Evolutionary conservation across 106 monocot species (phyloP), one percentile per base, ranked within the genome.

Genomic region (Agapanthus africanus): DNA sequence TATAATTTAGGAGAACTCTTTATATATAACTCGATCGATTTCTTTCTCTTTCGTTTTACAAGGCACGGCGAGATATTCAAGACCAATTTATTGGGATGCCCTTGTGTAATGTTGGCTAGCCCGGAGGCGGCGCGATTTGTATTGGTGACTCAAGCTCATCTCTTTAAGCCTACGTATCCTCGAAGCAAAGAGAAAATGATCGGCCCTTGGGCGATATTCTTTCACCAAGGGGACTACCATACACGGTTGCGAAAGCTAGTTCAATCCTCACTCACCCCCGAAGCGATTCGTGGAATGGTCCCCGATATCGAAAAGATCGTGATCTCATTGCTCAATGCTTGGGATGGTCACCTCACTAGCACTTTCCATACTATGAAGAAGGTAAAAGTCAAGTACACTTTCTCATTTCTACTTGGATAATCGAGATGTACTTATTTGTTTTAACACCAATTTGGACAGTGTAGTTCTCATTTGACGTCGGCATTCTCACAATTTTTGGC

Each of bases 51-150:
- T n/a, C n/a, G n/a, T n/a, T n/a, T n/a, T n/a, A n/a, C n/a, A n/a
- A 87, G 87, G 82, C 81, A 83, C 54, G 92, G 92, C 0, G 85
- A 93, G 50, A 71, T 93, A 2, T 88, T 93, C 74, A 93, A 93
- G 78, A 93, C 83, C 5, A 66, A 77, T 35, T 19, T 93, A 2
- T 71, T 93, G 32, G 92, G 88, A 3, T 88, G 81, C 74, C 85
- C 85, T 0, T 83, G 93, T 59, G 83, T 93, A 51, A 93, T 93
- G 88, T 63, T 88, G 93, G 72, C 86, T 15, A 83, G 83, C 71
- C 85, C 88, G 8, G 88, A 93, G 79, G 88, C 93, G 1, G 85
- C 86, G 11, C 59, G 79, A 62, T 86, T 88, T 61, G 88, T 93
- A 56, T 64, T 93, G 65, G 85, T 86, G 40, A 79, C 71, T 11